Conservation (phyloP, 192 early-diverging fungal species). For the Coemansia sp. region DNA sequence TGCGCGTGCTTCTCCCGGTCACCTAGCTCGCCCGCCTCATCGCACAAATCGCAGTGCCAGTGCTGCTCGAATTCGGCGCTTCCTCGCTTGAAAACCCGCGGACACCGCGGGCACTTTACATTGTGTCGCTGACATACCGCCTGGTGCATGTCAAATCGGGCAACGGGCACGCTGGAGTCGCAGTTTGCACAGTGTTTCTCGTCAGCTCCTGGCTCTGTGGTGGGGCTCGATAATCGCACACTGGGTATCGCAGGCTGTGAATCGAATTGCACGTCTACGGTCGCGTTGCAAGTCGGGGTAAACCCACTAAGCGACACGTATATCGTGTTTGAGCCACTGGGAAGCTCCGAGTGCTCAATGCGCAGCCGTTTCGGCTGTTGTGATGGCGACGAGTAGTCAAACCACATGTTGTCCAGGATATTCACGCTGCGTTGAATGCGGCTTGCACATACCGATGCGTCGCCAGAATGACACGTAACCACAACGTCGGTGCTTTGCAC, state of each 20-base stretch:
- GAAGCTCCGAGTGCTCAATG: constrained; percentile 7
- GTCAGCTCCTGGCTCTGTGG: neutral
- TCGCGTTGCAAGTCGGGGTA: constrained; percentile 5
- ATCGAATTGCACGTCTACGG: constrained; percentile 12
- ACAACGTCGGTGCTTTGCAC: constrained; percentile 2
- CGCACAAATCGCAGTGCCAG: constrained; percentile 81
- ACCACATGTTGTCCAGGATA: constrained; percentile 25
- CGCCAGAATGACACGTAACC: constrained; percentile 17
- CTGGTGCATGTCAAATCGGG: constrained; percentile 63
- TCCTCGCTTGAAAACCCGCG: constrained; percentile 62
- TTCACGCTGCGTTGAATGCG: constrained; percentile 9
- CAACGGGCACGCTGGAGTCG: constrained; percentile 58
- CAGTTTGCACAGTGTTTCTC: constrained; percentile 63
- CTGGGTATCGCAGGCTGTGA: neutral
- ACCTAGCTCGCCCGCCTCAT: constrained; percentile 43
- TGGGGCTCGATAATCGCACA: neutral
- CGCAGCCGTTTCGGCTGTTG: constrained; percentile 18
- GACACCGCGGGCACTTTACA: constrained; percentile 60
- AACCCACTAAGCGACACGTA: constrained; percentile 18
- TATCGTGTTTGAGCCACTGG: constrained; percentile 11
- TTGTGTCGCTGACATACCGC: constrained; percentile 83
- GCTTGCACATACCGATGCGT: constrained; percentile 45
- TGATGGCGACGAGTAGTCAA: constrained; percentile 33
- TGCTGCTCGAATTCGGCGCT: constrained; percentile 60
- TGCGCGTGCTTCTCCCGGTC: constrained; percentile 66